Evolutionary conservation across 2,329 filamentous ascomycete species (phyloP).

Genomic region (Ophiostoma ulmi): DNA sequence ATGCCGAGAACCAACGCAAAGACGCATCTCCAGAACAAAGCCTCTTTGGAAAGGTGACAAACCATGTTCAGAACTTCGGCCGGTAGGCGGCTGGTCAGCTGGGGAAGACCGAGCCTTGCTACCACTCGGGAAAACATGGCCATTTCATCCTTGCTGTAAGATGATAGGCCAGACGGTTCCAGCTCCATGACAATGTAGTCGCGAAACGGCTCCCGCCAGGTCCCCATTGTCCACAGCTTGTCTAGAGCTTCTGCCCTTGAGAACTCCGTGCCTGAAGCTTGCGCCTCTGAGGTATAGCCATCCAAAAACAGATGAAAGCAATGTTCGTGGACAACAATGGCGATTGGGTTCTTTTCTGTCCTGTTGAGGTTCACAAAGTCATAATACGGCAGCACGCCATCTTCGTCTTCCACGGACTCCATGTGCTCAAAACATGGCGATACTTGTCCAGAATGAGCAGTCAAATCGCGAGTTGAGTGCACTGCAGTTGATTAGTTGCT

Average conservation of each 20-base stretch:
- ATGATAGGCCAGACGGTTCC: not conserved
- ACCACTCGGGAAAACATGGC: not conserved
- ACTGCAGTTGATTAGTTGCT: no score
- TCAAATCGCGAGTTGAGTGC: no score
- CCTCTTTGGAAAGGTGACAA: not conserved
- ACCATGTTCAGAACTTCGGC: not conserved
- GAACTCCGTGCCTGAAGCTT: not conserved
- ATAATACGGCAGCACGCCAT: no score
- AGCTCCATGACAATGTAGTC: not conserved
- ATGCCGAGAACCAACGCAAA: not conserved
- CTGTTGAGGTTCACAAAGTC: no score
- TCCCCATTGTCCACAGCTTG: not conserved
- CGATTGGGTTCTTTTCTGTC: not conserved
- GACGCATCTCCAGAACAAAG: not conserved
- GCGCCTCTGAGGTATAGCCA: not conserved
- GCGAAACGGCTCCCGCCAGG: not conserved
- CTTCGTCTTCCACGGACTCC: no score
- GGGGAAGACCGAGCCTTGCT: not conserved
- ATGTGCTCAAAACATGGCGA: no score
- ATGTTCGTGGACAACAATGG: not conserved
- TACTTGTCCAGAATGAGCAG: no score
- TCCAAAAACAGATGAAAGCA: not conserved
- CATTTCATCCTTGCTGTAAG: not conserved
- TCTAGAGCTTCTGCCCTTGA: not conserved
- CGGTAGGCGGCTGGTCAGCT: not conserved